phyloP scores from a whole-genome alignment of 1,139 yeast species.

The Debaryomyces subglobosus region DNA sequence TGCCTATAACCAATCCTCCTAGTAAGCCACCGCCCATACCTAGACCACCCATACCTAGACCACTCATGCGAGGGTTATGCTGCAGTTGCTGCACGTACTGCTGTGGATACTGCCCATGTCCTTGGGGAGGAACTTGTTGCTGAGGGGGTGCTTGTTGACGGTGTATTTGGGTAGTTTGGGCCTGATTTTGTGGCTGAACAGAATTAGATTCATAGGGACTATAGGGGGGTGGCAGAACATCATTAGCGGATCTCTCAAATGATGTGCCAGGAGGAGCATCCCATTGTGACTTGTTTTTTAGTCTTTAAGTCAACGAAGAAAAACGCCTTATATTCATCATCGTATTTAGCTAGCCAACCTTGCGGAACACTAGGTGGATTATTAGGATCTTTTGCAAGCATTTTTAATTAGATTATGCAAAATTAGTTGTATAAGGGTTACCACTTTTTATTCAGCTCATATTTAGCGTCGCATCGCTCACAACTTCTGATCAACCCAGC shows the following conservation, averaged over 20 bases:
- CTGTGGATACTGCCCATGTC: constrained; percentile 20
- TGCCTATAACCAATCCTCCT: constrained; percentile 67
- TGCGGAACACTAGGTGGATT: constrained; percentile 60
- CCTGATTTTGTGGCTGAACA: neutral
- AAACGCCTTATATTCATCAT: constrained; percentile 76
- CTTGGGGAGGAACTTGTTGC: constrained; percentile 12
- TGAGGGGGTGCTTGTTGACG: constrained; percentile 17
- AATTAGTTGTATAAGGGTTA: neutral
- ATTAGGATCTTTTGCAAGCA: constrained; percentile 1
- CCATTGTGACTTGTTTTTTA: constrained; percentile 85
- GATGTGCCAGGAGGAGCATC: constrained; percentile 72
- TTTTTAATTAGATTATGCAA: neutral
- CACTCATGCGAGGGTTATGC: constrained; percentile 10
- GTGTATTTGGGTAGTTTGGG: constrained; percentile 12
- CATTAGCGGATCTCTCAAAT: constrained; percentile 29
- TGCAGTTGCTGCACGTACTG: constrained; percentile 20
- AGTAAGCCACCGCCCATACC: constrained; percentile 69
- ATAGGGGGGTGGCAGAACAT: constrained; percentile 40
- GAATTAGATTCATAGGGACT: constrained; percentile 24
- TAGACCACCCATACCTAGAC: constrained; percentile 44
- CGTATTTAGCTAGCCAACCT: constrained; percentile 91
- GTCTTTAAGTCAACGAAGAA: constrained; percentile 72
- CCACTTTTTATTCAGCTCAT: neutral
- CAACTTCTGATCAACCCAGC: neutral
- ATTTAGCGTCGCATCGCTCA: neutral